A percentile compares a stretch with the other conserved stretches of the same genome.
Conservation (phyloP, 2,329 filamentous ascomycete genomes). For the Tolypocladium cylindrosporum region DNA sequence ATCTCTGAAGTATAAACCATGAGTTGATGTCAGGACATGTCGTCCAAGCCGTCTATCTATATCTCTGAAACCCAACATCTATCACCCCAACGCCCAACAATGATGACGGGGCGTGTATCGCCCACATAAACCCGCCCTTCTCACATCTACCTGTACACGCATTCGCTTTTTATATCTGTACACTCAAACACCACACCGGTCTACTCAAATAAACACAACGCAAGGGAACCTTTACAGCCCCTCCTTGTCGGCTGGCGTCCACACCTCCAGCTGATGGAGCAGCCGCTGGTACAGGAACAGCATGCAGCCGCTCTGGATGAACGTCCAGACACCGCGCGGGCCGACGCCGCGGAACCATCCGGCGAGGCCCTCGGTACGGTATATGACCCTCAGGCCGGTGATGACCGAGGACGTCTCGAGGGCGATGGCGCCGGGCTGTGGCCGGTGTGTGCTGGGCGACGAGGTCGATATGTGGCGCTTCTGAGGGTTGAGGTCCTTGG, state of each 20-base stretch:
- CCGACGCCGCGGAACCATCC: conserved; percentile 95
- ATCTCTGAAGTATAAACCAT: conserved; percentile 6
- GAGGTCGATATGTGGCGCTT: conserved; percentile 79
- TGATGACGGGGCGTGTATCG: conserved; percentile 9
- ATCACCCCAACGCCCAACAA: conserved; percentile 20
- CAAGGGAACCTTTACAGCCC: conserved; percentile 10
- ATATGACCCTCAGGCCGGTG: conserved; percentile 76
- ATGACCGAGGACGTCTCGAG: conserved; percentile 86
- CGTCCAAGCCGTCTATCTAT: conserved; percentile 14
- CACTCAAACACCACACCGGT: neutral
- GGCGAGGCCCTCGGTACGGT: conserved; percentile 74
- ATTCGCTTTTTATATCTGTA: neutral
- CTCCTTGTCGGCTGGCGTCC: conserved; percentile 22
- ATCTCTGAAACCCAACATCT: conserved; percentile 4
- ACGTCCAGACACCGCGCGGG: conserved; percentile 90
- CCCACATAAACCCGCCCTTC: conserved; percentile 12
- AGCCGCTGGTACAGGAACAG: conserved; percentile 88
- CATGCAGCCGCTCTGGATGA: conserved; percentile 95
- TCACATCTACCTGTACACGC: conserved; percentile 8
- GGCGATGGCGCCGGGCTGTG: conserved; percentile 65
- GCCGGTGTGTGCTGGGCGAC: conserved; percentile 74
- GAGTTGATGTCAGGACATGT: conserved; percentile 13
- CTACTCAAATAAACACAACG: neutral
- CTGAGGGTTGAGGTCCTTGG: conserved; percentile 34
- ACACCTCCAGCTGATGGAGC: conserved; percentile 61